These are phyloP conservation scores for Heimioporus sp. DNA, from an alignment of 768 basidiomycete genomes.

Conservation along the genomic window DNA sequence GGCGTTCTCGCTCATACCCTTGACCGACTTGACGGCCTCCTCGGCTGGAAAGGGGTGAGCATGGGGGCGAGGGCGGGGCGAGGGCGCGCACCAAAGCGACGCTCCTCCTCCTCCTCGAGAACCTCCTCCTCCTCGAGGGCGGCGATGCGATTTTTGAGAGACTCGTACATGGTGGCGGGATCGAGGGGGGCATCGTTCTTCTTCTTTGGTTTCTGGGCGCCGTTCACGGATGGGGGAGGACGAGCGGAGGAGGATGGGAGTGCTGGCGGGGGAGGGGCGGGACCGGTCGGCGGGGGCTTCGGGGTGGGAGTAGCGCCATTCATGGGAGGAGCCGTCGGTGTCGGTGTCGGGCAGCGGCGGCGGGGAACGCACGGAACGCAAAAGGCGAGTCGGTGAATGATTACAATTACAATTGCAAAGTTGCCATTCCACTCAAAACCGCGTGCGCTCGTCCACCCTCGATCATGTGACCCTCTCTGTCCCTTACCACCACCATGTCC, in stretches of 20 bases:
- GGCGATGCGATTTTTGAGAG: slow-evolving; percentile 83
- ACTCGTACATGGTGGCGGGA: slow-evolving; percentile 85
- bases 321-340: slow-evolving; percentile 35
- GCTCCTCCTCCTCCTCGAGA: slow-evolving; percentile 84
- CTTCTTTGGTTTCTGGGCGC: slow-evolving; percentile 63
- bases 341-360: slow-evolving; percentile 12
- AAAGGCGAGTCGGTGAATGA: slow-evolving; percentile 24
- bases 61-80: background rate
- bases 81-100: slow-evolving; percentile 59
- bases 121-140: slow-evolving; percentile 87
- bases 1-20: slow-evolving; percentile 77
- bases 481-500: slow-evolving; percentile 22
- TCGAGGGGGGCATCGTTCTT: slow-evolving; percentile 66
- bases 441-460: background rate
- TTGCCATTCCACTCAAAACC: too few relatives aligned
- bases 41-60: slow-evolving; percentile 53
- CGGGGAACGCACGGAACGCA: slow-evolving; percentile 30
- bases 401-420: background rate
- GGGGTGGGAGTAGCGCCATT: slow-evolving; percentile 45
- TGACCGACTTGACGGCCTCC: slow-evolving; percentile 84
- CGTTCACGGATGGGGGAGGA: slow-evolving; percentile 28
- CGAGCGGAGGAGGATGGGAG: slow-evolving; percentile 40
- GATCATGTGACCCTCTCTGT: slow-evolving; percentile 20
- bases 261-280: slow-evolving; percentile 57
- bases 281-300: slow-evolving; percentile 56